Base-by-base conservation (phyloP, 257 asterid genomes). In the Nicotiana sylvestris region DNA sequence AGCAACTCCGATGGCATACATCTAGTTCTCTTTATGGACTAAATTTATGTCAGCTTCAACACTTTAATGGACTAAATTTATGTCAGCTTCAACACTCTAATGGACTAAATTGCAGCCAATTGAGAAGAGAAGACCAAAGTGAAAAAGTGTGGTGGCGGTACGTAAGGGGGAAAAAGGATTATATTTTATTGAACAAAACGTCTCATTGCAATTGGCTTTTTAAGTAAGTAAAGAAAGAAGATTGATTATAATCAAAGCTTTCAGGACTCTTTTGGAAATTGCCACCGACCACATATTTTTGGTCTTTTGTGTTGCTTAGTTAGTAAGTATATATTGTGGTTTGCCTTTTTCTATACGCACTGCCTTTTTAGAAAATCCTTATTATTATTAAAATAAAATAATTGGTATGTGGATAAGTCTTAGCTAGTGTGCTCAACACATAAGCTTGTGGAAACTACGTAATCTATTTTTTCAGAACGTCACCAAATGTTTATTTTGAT, bases 221-320 rank as follows among this genome's bases (percentile, higher is more conserved):
- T 85, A 29, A 66, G 57, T 55, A 18, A 12, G 32, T 46, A 81
- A 81, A 58, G 77, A 32, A 66, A 64, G 9, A 53, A 55, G n/a
- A 17, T 18, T 58, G 72, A 30, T 69, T 39, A 37, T 43, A n/a
- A 74, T 25, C 25, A 74, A 74, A 74, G 43, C 43, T 74, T 74
- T 49, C 2, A 49, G 56, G 56, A 49, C 5, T 1, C 17, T 51
- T 33, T 72, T 49, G 13, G 2, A 27, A 13, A 74, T 74, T 7
- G 64, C 51, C 39, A 74, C 64, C 62, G 80, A 74, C 82, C 80
- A 56, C 78, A 83, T 27, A 78, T 64, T 77, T 25, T 78, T 35
- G n/a, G 15, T 9, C 46, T 25, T 83, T 83, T 30, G 46, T 60
- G 29, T 86, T 83, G 69, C 88, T 86, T 83, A 86, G 77, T 77